Evolutionary conservation across 495 filamentous ascomycete species (phyloP), one percentile per base, ranked within the genome.

Genomic region (Lasiosphaeriaceae sp.): DNA sequence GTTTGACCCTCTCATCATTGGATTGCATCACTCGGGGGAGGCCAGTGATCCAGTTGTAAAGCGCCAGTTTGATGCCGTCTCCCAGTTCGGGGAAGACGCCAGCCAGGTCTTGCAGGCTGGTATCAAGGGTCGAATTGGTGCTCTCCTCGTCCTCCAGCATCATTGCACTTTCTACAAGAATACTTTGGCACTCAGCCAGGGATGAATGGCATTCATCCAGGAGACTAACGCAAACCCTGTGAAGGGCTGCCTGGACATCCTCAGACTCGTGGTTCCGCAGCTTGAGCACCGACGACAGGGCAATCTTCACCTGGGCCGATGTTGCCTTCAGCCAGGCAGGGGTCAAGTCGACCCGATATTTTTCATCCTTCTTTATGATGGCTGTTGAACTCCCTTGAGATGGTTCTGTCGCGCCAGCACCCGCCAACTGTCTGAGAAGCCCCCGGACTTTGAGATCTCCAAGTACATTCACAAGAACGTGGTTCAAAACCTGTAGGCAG

Each of bases 1-100:
- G 78, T 65, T 94, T 96, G 31, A 83, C 71, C 8, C 72, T 78
- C 59, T 97, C 90, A 54, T 99, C 93, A 54, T 84, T 88, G 22
- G 85, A 83, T 67, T 92, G 89, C 83, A 97, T 94, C 11, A 89
- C 71, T 37, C 90, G 80, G 3, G 95, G 88, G 24, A 97, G 80
- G 17, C 88, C 81, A 2, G 83, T 81, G 16, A 94, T 78, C 92
- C 92, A 96, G 39, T 81, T 83, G 68, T 96, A 88, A 3, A 96
- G 70, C 1, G 83, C 86, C 24, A 75, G 80, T 63, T 90, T 90
- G 46, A 96, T 72, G 16, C 82, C 72, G 17, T 91, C 88, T 20
- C 82, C 69, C 0, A 96, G 70, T 26, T 81, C 73, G 11, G 80
- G 67, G 58, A 94, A 83, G 17, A 86, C 77, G n/a, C 74, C 77